Conservation (phyloP, 2,329 filamentous ascomycete genomes). For the Diaporthe capsici region DNA sequence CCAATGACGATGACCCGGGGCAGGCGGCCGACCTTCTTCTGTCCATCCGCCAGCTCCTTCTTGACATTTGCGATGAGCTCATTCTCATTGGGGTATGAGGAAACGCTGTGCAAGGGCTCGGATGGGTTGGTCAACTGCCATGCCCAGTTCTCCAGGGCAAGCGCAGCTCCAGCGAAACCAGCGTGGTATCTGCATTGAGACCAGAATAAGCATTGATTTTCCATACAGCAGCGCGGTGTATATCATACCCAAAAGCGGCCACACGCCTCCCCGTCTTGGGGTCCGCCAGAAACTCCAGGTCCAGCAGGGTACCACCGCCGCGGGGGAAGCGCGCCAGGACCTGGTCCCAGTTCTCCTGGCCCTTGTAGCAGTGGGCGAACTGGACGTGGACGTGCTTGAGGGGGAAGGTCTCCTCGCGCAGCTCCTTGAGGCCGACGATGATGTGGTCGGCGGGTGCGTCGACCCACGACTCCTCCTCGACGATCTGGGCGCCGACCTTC, state of each 20-base stretch:
- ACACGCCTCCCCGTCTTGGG: constrained; percentile 76
- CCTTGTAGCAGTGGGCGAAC: constrained; percentile 83
- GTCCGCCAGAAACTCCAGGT: constrained; percentile 89
- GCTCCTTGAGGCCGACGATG: constrained; percentile 83
- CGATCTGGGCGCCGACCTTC: constrained; percentile 74
- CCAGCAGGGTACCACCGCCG: constrained; percentile 83
- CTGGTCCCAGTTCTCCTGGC: constrained; percentile 82
- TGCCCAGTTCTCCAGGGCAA: constrained; percentile 85
- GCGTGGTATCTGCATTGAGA: constrained; percentile 36
- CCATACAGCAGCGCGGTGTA: background rate
- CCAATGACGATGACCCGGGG: constrained; percentile 89
- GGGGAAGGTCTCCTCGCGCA: constrained; percentile 79
- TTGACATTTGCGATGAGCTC: constrained; percentile 82
- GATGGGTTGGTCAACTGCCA: constrained; percentile 80
- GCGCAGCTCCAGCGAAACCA: constrained; percentile 67
- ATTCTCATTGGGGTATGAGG: constrained; percentile 80
- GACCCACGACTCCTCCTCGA: constrained; percentile 77
- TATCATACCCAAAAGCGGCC: constrained; percentile 75
- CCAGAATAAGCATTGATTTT: background rate
- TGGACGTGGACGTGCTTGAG: constrained; percentile 81
- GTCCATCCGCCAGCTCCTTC: constrained; percentile 75
- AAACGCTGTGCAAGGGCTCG: constrained; percentile 75
- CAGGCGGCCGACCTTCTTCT: constrained; percentile 73
- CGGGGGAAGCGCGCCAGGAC: constrained; percentile 85
- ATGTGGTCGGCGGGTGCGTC: constrained; percentile 77